Conservation (phyloP, 2,329 filamentous ascomycete genomes). For the Botrytis porri region DNA sequence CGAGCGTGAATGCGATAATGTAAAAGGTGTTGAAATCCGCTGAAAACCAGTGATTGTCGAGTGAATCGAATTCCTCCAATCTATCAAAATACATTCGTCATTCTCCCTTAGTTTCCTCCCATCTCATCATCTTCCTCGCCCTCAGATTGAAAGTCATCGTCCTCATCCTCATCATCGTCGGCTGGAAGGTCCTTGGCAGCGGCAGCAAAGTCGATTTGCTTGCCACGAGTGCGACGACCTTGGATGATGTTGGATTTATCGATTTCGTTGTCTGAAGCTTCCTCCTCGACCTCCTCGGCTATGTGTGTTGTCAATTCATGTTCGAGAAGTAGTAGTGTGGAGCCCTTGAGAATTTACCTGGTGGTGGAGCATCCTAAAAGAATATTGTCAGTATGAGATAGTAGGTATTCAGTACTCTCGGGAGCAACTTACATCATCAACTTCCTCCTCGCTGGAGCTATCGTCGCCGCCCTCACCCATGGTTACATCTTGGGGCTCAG, state of each 20-base stretch:
- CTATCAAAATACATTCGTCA: constrained; percentile 15
- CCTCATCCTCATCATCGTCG: constrained; percentile 76
- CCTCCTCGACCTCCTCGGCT: constrained; percentile 68
- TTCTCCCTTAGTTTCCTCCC: constrained; percentile 49
- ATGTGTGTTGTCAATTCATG: constrained; percentile 20
- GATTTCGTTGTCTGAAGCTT: constrained; percentile 86
- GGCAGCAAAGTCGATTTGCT: constrained; percentile 89
- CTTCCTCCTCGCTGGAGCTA: constrained; percentile 64
- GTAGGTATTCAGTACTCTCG: neutral
- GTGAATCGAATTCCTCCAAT: constrained; percentile 21
- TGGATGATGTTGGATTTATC: constrained; percentile 83
- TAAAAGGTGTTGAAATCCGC: constrained; percentile 24
- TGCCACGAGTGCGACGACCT: constrained; percentile 82
- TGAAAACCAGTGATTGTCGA: constrained; percentile 21
- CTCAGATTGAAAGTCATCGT: constrained; percentile 62
- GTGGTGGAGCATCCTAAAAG: constrained; percentile 25
- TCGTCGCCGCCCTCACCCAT: constrained; percentile 68
- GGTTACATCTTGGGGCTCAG: constrained; percentile 52
- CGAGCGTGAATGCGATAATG: constrained; percentile 12
- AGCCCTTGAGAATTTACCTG: constrained; percentile 31
- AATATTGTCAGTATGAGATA: constrained; percentile 19
- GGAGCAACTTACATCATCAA: constrained; percentile 51
- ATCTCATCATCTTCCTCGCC: constrained; percentile 67
- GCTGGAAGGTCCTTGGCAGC: constrained; percentile 75
- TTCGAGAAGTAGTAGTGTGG: neutral